These are phyloP conservation scores for Ustilago xerochloae DNA, from an alignment of 1,284 basidiomycete genomes.

Conservation along the genomic window DNA sequence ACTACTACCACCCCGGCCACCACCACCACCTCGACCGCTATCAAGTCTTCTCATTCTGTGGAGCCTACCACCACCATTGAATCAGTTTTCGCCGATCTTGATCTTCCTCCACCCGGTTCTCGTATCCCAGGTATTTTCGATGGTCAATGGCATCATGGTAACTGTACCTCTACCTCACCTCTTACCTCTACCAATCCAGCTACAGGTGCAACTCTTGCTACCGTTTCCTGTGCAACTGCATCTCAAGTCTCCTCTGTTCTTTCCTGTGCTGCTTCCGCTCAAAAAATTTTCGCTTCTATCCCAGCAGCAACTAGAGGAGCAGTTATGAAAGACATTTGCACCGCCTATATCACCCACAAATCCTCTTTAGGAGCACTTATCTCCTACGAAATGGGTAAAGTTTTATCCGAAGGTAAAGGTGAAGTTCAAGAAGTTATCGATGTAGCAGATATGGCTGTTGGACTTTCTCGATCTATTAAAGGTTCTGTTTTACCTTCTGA, in stretches of 20 bases:
- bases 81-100: conserved; percentile 25
- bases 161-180: conserved; percentile 8
- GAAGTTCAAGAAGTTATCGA: conserved; percentile 96
- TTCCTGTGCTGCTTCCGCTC: conserved; percentile 78
- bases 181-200: conserved; percentile 57
- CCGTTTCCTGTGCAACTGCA: conserved; percentile 73
- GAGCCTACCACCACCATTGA: conserved; percentile 16
- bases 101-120: conserved; percentile 39
- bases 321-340: conserved; percentile 85
- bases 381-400: conserved; percentile 87
- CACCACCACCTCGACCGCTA: background rate
- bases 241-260: conserved; percentile 77
- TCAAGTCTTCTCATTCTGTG: background rate
- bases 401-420: conserved; percentile 87
- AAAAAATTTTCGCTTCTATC: conserved; percentile 77
- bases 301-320: conserved; percentile 90
- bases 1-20: background rate
- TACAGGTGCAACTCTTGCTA: conserved; percentile 52
- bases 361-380: conserved; percentile 81
- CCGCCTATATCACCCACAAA: conserved; percentile 82
- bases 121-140: conserved; percentile 54
- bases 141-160: conserved; percentile 46
- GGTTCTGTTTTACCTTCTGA: conserved; percentile 61
- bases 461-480: conserved; percentile 87
- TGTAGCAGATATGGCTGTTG: conserved; percentile 84